Percentiles rank a stretch among this genome's conserved stretches.
Evolutionary conservation across 106 monocot species (phyloP).

Genomic region (Apostasia shenzhenica): DNA sequence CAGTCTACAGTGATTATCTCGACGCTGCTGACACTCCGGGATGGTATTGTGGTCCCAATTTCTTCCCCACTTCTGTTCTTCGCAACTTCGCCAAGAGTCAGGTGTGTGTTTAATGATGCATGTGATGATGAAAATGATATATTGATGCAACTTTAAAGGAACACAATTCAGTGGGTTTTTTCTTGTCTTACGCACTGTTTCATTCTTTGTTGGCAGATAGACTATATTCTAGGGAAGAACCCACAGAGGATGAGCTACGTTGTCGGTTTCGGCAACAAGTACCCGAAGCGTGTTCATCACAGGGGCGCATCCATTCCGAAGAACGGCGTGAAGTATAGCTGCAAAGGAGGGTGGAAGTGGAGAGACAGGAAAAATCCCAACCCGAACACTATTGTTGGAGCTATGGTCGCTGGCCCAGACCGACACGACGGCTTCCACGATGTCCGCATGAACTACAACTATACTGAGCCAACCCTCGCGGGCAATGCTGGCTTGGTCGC

Average conservation of each 20-base stretch:
- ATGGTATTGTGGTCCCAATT: slow-evolving; percentile 33
- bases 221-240: slow-evolving; percentile 41
- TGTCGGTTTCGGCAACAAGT: slow-evolving; percentile 34
- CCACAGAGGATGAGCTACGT: slow-evolving; percentile 53
- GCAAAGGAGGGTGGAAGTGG: slow-evolving; percentile 52
- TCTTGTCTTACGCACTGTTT: too few relatives aligned
- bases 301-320: slow-evolving; percentile 51
- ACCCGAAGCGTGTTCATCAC: slow-evolving; percentile 50
- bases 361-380: slow-evolving; percentile 20
- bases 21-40: slow-evolving; percentile 29
- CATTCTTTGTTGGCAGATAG: slow-evolving; percentile 18
- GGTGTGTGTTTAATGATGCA: background rate
- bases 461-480: slow-evolving; percentile 48
- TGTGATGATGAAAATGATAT: background rate
- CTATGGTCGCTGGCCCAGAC: slow-evolving; percentile 58
- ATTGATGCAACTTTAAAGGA: background rate
- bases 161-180: background rate
- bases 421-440: slow-evolving; percentile 34
- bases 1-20: slow-evolving; percentile 25
- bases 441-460: slow-evolving; percentile 25
- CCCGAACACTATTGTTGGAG: slow-evolving; percentile 39
- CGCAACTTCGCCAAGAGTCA: slow-evolving; percentile 24
- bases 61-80: slow-evolving; percentile 16
- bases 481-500: slow-evolving; percentile 64
- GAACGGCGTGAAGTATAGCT: slow-evolving; percentile 21